Evolutionary conservation across 441 rosid species (phyloP), one percentile per base, ranked within the genome.

Genomic region (Kokia cookei): DNA sequence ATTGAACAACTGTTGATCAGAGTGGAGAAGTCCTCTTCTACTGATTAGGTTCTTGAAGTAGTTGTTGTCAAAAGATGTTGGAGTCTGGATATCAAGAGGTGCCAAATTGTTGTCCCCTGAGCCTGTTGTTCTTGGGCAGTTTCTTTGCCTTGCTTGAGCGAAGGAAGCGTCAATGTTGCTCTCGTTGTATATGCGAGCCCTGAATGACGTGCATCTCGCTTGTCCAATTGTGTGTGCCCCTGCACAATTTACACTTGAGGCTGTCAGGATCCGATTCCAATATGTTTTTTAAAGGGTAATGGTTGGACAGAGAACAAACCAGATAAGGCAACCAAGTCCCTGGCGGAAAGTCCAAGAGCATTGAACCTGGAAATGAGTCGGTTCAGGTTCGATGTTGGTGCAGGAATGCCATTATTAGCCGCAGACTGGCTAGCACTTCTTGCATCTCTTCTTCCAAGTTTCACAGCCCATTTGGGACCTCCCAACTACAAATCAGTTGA

Each of bases 391-490:
- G 80, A 81, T 57, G 90, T 86, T 1, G 98, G 97, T 1, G 86
- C 62, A 15, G 98, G 98, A 75, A 93, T 86, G 77, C 86, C 78
- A 62, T 71, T 91, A 71, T 91, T 43, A 1, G 97, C 97, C 0
- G 92, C 97, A 17, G 91, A 76, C 71, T 81, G 93, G 83, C 98
- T 91, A 40, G 98, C 90, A 0, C 89, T 88, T 72, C 76, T 86
- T 2, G 96, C 85, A 80, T 93, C 98, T 82, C 98, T 88, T 79
- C 97, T 91, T 78, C 97, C 98, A 15, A 93, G 83, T 74, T 93
- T 91, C 47, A 91, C 97, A 58, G 81, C 51, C 97, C 98, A 93
- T 3, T 10, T 76, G 0, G 94, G 97, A 2, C 97, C 95, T 78
- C 94, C 93, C 69, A 91, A 91, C 97, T 93, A 71, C 64, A 77